Percentiles rank a stretch among this genome's conserved stretches.
These are phyloP conservation scores for Aureobasidium uvarum DNA, from an alignment of 2,329 filamentous ascomycete species.

Conservation along the genomic window DNA sequence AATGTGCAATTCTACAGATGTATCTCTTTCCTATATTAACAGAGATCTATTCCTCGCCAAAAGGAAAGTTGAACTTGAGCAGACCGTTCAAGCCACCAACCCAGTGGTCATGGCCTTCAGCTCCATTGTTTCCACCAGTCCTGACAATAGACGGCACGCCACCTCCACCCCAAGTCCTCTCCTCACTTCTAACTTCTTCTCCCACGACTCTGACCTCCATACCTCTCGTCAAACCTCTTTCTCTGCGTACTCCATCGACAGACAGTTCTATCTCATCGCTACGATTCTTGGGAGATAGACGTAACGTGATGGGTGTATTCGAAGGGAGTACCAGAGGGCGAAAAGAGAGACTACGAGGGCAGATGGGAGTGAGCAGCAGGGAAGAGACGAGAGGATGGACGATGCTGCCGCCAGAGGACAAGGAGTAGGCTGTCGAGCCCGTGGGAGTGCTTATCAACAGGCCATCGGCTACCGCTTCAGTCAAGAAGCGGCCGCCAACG, in stretches of 20 bases:
- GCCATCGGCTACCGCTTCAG: constrained; percentile 90
- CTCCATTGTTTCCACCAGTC: constrained; percentile 49
- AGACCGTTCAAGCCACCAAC: constrained; percentile 90
- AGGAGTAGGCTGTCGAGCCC: constrained; percentile 89
- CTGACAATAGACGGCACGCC: constrained; percentile 91
- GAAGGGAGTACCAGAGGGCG: constrained; percentile 85
- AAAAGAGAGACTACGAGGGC: constrained; percentile 87
- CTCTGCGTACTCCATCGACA: constrained; percentile 50
- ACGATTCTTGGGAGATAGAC: constrained; percentile 64
- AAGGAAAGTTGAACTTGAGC: constrained; percentile 96
- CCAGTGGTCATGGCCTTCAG: constrained; percentile 79
- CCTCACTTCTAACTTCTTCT: constrained; percentile 63
- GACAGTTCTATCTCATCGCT: constrained; percentile 52
- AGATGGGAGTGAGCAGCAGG: constrained; percentile 89
- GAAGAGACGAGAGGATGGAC: constrained; percentile 90
- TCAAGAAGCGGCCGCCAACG: constrained; percentile 84
- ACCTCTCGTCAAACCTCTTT: constrained; percentile 45
- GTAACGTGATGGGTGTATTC: constrained; percentile 77
- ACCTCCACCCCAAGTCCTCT: constrained; percentile 65
- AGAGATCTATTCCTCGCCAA: constrained; percentile 60
- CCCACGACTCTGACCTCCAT: constrained; percentile 84
- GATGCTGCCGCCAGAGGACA: constrained; percentile 90
- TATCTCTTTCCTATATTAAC: background rate
- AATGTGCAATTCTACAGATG: background rate
- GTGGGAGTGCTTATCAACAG: constrained; percentile 94